Base-by-base conservation (phyloP, 192 early-diverging fungal species). In the Gonapodya prolifera region DNA sequence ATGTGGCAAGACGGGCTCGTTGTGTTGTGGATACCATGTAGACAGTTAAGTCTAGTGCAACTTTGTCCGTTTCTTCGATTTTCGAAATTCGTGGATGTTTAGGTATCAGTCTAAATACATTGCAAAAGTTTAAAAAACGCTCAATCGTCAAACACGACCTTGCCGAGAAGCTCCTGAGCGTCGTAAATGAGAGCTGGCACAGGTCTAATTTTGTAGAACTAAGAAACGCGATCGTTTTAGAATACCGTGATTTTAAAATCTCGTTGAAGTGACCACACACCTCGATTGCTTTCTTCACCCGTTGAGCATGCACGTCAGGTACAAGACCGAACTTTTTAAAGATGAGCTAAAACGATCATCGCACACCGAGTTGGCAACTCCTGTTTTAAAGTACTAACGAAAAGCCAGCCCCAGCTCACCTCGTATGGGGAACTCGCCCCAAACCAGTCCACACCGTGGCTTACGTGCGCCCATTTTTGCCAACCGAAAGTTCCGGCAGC, bases 391-490 rank as follows among this genome's bases (percentile, higher is more conserved):
- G n/a, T n/a, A n/a, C n/a, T n/a, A n/a, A n/a, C n/a, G n/a, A n/a
- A n/a, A n/a, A n/a, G n/a, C n/a, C n/a, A 35, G 69, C 2, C 23
- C 30, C 35, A n/a, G 23, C 61, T 80, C 32, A 30, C 45, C 0
- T 81, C 82, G 83, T 87, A 90, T 23, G 96, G 95, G 33, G 89
- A 95, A 32, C 92, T 94, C 23, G 89, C 82, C 70, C 97, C 97
- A 81, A 95, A 99, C 16, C 88, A 89, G 75, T 93, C 92, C 82
- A 99, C 92, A 77, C 95, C 96, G 79, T 96, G 85, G 23, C 91
- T 88, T 31, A 86, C 88, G 85, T 98, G 96, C 17, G 95, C 91
- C 81, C 94, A 98, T 81, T 92, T 93, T 81, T 84, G 82, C 96
- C 97, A 99, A n/a, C 94, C 92, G 82, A 92, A 91, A 69, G 93